Percentiles rank a stretch among this genome's conserved stretches.
phyloP scores from a whole-genome alignment of 1,284 basidiomycete species.

The Trichosporon asahii region DNA sequence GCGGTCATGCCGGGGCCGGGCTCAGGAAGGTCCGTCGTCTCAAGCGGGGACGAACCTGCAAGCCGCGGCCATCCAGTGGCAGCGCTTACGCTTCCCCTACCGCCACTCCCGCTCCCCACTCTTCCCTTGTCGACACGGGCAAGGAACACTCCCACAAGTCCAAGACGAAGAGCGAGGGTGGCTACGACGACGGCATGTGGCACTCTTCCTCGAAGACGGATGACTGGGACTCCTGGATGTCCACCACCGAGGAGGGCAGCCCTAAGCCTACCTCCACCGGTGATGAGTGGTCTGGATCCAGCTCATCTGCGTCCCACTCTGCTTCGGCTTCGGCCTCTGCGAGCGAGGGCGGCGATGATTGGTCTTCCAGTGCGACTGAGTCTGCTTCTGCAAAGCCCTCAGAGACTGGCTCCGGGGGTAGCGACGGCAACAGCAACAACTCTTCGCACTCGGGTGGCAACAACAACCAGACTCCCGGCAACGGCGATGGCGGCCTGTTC shows the following conservation, averaged over 20 bases:
- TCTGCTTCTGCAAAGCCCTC: slow-evolving; percentile 5
- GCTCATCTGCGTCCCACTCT: neutral
- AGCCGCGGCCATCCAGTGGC: neutral
- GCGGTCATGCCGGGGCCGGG: neutral
- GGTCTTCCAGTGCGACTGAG: neutral
- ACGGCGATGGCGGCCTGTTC: neutral
- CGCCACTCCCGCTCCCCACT: neutral
- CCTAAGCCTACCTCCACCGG: neutral
- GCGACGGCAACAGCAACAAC: neutral
- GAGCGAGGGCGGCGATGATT: neutral
- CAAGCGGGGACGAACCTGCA: slow-evolving; percentile 4
- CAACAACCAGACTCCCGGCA: neutral
- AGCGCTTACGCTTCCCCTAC: slow-evolving; percentile 1
- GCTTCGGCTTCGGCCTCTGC: neutral
- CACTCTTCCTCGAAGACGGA: neutral
- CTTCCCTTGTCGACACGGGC: neutral
- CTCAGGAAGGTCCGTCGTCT: slow-evolving; percentile 15
- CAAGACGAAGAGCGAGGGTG: neutral
- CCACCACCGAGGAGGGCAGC: neutral
- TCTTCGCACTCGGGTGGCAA: neutral
- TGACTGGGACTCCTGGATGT: slow-evolving; percentile 3
- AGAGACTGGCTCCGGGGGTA: neutral
- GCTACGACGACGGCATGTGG: neutral
- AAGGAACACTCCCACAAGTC: slow-evolving; percentile 6
- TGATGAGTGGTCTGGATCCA: neutral